Evolutionary conservation across 805 yeast genomes (phyloP).

Genomic region (Hanseniaspora thailandica): DNA sequence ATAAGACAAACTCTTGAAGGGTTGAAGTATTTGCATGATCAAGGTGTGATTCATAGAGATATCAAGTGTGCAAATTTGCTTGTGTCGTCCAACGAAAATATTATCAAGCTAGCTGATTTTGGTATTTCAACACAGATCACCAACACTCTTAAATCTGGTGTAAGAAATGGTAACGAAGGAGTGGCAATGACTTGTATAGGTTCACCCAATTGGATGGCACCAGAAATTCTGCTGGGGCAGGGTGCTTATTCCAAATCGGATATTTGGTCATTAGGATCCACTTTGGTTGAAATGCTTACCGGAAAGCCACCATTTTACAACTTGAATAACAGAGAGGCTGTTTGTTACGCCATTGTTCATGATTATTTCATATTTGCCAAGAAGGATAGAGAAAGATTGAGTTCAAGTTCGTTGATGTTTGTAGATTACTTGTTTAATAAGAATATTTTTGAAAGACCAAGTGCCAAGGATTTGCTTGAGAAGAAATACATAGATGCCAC

Average conservation of each 20-base stretch:
- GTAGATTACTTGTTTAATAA: conserved; percentile 56
- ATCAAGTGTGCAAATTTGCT: conserved; percentile 87
- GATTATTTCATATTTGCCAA: conserved; percentile 23
- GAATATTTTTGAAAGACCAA: conserved; percentile 56
- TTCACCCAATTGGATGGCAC: conserved; percentile 98
- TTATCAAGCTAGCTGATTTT: conserved; percentile 84
- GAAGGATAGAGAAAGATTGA: conserved; percentile 11
- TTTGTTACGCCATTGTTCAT: conserved; percentile 31
- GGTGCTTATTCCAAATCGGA: conserved; percentile 85
- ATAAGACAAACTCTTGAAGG: conserved; percentile 64
- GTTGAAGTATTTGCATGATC: conserved; percentile 56
- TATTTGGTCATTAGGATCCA: conserved; percentile 91
- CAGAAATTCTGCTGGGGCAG: conserved; percentile 75
- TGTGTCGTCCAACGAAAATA: conserved; percentile 48
- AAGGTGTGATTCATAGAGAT: conserved; percentile 80
- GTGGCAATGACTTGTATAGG: conserved; percentile 58
- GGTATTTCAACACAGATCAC: conserved; percentile 82
- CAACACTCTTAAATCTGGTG: conserved; percentile 24
- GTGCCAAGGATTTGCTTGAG: conserved; percentile 44
- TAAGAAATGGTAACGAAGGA: conserved; percentile 2
- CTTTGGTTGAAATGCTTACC: conserved; percentile 73
- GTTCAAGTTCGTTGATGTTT: conserved; percentile 54
- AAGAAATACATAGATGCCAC: conserved; percentile 1
- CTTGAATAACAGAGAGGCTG: conserved; percentile 28
- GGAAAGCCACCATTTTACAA: conserved; percentile 82